Conservation (phyloP, 129 eudicot genomes). For the Silybum marianum region DNA sequence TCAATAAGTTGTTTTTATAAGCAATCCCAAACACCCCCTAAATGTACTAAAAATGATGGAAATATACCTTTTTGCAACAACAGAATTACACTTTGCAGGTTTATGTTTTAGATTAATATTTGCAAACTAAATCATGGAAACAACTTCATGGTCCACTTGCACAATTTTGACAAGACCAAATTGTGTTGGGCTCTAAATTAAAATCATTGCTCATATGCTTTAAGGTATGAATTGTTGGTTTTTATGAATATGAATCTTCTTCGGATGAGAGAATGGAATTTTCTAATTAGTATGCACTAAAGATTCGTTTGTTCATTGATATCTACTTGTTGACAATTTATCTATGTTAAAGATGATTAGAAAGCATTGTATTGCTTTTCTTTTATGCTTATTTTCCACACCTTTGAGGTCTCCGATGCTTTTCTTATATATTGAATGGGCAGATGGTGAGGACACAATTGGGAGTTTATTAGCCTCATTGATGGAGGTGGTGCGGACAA, state of each 20-base stretch:
- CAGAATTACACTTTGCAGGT: background rate
- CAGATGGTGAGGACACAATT: constrained; percentile 72
- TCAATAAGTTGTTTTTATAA: no score
- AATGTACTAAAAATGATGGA: background rate
- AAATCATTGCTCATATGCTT: background rate
- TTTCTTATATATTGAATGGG: constrained; percentile 53
- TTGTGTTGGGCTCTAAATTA: background rate
- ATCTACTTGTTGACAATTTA: background rate
- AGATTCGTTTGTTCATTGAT: background rate
- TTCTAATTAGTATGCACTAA: background rate
- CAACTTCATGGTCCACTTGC: background rate
- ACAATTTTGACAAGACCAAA: background rate
- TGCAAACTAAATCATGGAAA: background rate
- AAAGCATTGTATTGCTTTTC: background rate
- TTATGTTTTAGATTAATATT: background rate
- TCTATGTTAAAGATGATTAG: background rate
- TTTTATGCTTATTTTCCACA: constrained; percentile 20
- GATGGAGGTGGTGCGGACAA: constrained; percentile 98
- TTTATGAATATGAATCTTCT: background rate
- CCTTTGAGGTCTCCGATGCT: constrained; percentile 41
- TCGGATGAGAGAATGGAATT: background rate
- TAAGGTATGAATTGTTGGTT: background rate
- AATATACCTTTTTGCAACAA: background rate
- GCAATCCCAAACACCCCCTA: no score
- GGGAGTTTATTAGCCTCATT: constrained; percentile 83